These are phyloP conservation scores for Turritis glabra DNA, from an alignment of 345 rosid species.

Conservation along the genomic window DNA sequence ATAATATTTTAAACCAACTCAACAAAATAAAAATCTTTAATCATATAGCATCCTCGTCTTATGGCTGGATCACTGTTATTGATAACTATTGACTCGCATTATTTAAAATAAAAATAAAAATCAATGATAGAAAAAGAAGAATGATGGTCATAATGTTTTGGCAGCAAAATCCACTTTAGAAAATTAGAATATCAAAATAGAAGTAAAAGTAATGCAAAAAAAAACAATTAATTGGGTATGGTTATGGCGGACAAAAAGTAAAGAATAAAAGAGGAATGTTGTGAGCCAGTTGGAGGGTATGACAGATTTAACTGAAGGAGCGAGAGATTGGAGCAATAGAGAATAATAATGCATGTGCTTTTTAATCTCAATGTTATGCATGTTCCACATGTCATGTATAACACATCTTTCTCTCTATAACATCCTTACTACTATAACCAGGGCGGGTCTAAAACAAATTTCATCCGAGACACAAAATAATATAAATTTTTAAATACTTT, in stretches of 20 bases:
- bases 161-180: constrained; percentile 39
- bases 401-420: too few relatives aligned
- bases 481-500: too few relatives aligned
- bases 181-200: background rate
- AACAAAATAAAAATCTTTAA: constrained; percentile 2
- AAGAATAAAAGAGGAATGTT: constrained; percentile 39
- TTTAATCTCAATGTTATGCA: constrained; percentile 36
- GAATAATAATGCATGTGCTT: constrained; percentile 32
- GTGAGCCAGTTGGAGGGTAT: constrained; percentile 32
- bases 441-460: too few relatives aligned
- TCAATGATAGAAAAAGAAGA: constrained; percentile 28
- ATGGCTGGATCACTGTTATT: constrained; percentile 34
- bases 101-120: background rate
- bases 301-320: background rate
- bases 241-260: constrained; percentile 47
- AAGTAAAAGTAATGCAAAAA: constrained; percentile 10
- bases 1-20: background rate
- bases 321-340: constrained; percentile 18
- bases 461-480: too few relatives aligned
- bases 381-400: constrained; percentile 37
- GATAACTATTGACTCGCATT: constrained; percentile 28
- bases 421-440: too few relatives aligned
- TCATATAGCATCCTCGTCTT: constrained; percentile 21
- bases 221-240: constrained; percentile 29
- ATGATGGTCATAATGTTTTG: constrained; percentile 42